Percentiles rank a stretch among this genome's conserved stretches.
Conservation (phyloP, 2,329 filamentous ascomycete genomes). For the Exophiala aquamarina region DNA sequence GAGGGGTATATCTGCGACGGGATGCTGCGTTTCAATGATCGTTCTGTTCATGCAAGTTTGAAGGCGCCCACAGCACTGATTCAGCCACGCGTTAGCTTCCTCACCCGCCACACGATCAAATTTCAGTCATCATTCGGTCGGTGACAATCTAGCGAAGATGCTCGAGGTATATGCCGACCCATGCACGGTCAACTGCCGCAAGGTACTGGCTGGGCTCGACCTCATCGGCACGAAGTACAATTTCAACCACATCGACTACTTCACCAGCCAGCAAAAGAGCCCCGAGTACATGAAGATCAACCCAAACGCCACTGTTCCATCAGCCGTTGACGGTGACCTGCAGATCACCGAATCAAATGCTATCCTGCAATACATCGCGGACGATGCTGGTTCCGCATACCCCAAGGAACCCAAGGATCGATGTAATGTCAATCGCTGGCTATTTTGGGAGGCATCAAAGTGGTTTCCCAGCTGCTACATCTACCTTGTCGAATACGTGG, state of each 20-base stretch:
- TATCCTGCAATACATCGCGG: conserved; percentile 43
- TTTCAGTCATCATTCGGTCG: too few relatives aligned
- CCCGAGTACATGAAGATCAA: conserved; percentile 28
- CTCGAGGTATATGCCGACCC: conserved; percentile 38
- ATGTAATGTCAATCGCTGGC: conserved; percentile 41
- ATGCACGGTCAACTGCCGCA: conserved; percentile 43
- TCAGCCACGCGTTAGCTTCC: too few relatives aligned
- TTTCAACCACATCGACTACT: conserved; percentile 40
- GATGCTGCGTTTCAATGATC: too few relatives aligned
- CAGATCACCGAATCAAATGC: conserved; percentile 44
- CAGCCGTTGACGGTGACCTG: conserved; percentile 40
- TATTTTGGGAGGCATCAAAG: conserved; percentile 43
- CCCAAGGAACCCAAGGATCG: conserved; percentile 41
- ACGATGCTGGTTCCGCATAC: conserved; percentile 35
- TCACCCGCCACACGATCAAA: too few relatives aligned
- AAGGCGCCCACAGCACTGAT: too few relatives aligned
- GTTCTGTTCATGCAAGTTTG: too few relatives aligned
- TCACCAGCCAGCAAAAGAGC: conserved; percentile 41
- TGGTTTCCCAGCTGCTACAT: conserved; percentile 45
- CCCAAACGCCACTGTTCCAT: conserved; percentile 38
- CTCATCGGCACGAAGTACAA: conserved; percentile 38
- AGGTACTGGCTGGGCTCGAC: conserved; percentile 42
- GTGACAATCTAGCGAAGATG: conserved; percentile 10
- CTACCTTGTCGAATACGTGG: conserved; percentile 42
- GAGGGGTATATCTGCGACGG: too few relatives aligned